Percentiles rank a stretch among this genome's conserved stretches.
phyloP scores from a whole-genome alignment of 2,329 filamentous ascomycete genomes.

The Fusarium sp. region DNA sequence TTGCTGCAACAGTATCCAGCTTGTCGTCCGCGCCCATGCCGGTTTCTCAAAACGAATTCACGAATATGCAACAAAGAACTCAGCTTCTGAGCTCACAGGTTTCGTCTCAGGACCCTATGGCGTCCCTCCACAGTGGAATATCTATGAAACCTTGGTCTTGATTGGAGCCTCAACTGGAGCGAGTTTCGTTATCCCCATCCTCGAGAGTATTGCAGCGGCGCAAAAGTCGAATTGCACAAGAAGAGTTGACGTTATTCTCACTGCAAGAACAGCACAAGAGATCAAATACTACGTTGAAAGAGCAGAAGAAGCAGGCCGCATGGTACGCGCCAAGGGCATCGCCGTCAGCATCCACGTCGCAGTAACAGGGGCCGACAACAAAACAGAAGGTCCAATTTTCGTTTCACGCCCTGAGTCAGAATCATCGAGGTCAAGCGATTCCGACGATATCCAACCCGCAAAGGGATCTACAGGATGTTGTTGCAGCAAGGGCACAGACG shows the following conservation, averaged over 20 bases:
- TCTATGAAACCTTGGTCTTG: slow-evolving; percentile 69
- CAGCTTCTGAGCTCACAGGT: slow-evolving; percentile 46
- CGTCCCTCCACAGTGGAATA: slow-evolving; percentile 64
- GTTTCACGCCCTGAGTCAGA: slow-evolving; percentile 44
- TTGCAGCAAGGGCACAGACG: slow-evolving; percentile 25
- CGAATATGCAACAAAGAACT: slow-evolving; percentile 55
- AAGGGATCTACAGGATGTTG: slow-evolving; percentile 40
- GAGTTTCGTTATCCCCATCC: slow-evolving; percentile 69
- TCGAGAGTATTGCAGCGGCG: slow-evolving; percentile 63
- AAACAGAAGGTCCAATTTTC: slow-evolving; percentile 37
- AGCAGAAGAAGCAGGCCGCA: slow-evolving; percentile 57
- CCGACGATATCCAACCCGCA: slow-evolving; percentile 29
- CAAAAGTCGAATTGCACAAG: slow-evolving; percentile 59
- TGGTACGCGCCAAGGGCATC: slow-evolving; percentile 57
- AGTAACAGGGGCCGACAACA: slow-evolving; percentile 55
- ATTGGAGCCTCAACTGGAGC: slow-evolving; percentile 72
- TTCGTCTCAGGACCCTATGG: slow-evolving; percentile 69
- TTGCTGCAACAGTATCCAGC: slow-evolving; percentile 69
- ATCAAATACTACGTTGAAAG: slow-evolving; percentile 66
- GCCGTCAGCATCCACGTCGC: slow-evolving; percentile 65
- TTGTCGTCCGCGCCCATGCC: slow-evolving; percentile 65
- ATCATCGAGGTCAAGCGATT: slow-evolving; percentile 30
- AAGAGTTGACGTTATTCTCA: slow-evolving; percentile 64
- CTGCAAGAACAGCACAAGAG: slow-evolving; percentile 64
- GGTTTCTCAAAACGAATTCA: slow-evolving; percentile 69